These are phyloP conservation scores for Talinum fruticosum DNA, from an alignment of 148 eudicot species.

Conservation along the genomic window DNA sequence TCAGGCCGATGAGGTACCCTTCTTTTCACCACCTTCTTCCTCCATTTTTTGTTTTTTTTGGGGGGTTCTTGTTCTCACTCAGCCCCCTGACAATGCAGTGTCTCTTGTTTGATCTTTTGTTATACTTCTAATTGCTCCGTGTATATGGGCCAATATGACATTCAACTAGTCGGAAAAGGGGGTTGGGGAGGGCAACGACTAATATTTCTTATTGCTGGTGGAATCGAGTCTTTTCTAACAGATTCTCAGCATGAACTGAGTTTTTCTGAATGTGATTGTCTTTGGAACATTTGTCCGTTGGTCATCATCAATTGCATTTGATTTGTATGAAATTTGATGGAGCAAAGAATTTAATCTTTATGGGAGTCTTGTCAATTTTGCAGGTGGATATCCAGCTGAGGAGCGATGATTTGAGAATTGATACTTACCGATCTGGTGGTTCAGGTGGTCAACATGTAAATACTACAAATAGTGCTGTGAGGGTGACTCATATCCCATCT, in stretches of 20 bases:
- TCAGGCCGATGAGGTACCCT: slow-evolving; percentile 86
- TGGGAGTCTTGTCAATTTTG: background rate
- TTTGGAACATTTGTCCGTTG: background rate
- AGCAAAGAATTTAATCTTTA: background rate
- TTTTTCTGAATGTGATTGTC: background rate
- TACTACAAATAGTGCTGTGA: slow-evolving; percentile 97
- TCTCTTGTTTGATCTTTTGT: background rate
- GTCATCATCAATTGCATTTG: background rate
- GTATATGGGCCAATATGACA: background rate
- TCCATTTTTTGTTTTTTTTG: no score
- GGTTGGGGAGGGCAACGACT: background rate
- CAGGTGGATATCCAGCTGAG: slow-evolving; percentile 91
- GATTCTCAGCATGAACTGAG: background rate
- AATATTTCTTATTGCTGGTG: background rate
- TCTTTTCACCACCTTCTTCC: background rate
- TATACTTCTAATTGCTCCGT: background rate
- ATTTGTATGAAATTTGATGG: background rate
- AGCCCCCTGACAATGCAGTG: background rate
- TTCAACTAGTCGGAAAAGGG: background rate
- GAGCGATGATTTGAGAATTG: slow-evolving; percentile 77
- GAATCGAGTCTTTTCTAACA: background rate
- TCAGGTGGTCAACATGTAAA: slow-evolving; percentile 97
- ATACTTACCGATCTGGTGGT: slow-evolving; percentile 95
- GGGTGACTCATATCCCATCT: slow-evolving; percentile 75
- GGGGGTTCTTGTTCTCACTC: background rate